These are phyloP conservation scores for Phytophthora kernoviae DNA, from an alignment of 352 stramenopile species.

Conservation along the genomic window DNA sequence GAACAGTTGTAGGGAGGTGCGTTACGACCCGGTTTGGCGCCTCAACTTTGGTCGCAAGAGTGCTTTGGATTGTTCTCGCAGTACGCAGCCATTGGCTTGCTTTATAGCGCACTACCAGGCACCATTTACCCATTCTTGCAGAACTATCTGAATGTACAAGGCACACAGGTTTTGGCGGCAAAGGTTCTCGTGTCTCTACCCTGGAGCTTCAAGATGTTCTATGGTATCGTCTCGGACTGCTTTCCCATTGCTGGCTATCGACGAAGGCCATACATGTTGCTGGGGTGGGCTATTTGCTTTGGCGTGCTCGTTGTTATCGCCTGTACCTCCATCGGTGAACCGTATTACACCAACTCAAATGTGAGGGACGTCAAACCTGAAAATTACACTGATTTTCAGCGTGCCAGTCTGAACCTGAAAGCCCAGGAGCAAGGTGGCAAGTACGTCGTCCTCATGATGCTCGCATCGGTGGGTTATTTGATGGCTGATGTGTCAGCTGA, in stretches of 20 bases:
- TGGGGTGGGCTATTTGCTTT: neutral
- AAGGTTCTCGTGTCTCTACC: neutral
- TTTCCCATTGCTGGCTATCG: neutral
- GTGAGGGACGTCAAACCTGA: neutral
- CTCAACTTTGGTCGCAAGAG: neutral
- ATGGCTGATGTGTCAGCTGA: neutral
- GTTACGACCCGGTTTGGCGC: neutral
- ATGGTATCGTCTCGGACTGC: conserved; percentile 1
- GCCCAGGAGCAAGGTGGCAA: neutral
- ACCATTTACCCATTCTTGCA: conserved; percentile 1
- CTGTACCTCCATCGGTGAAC: neutral
- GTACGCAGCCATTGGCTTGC: neutral
- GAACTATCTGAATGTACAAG: neutral
- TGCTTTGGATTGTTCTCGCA: neutral
- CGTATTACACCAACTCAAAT: neutral
- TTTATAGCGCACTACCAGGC: neutral
- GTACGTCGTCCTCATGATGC: neutral
- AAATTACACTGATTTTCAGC: neutral
- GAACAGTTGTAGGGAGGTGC: neutral
- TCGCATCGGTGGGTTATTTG: neutral
- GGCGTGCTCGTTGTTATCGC: neutral
- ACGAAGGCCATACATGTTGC: neutral
- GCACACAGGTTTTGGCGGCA: neutral
- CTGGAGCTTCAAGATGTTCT: conserved; percentile 3
- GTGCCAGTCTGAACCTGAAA: neutral